Base-by-base conservation (phyloP, 2,329 filamentous ascomycete species). In the Hymenoscyphus scutula region DNA sequence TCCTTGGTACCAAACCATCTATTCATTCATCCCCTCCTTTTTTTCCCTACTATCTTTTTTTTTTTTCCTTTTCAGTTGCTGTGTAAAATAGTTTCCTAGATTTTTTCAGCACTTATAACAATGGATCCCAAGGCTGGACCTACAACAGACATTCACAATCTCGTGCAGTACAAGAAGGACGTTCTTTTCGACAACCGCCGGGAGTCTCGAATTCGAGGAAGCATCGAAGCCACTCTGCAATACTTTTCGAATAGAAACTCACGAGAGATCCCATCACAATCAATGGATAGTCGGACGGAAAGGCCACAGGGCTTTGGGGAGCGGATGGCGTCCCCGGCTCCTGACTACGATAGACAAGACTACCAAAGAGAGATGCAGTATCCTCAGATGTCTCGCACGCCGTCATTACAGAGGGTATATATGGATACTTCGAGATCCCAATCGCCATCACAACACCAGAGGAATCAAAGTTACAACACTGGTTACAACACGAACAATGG, bases 131-230 rank as follows among this genome's bases (percentile, higher is more conserved):
- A 65, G 56, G 63, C 66, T 60, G 67, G 63, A 54, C 62, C 59
- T 51, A 59, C 29, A 19, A 59, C 29, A 48, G 51, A 54, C 34
- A 60, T 70, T 53, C 62, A 68, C 29, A 63, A 67, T 15, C 61
- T 68, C 17, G 60, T 70, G 32, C 30, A 64, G 55, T 66, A 69
- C 62, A 69, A 70, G 59, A 67, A 69, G 62, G 60, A 56, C 41
- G 45, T 65, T 17, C 66, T 69, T 48, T 58, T 58, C 61, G 67
- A 69, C 58, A 60, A 68, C 32, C 45, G 66, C 38, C 56, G 68
- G 60, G 68, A 67, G 41, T 65, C 66, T 34, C 64, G 62, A 19
- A 68, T 70, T 51, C 61, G 68, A 38, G 53, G 62, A 48, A 67
- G 65, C 54, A 67, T 69, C 58, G 64, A 69, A 61, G 62, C 63